Base-by-base conservation (phyloP, 1,284 basidiomycete genomes). In the Cutaneotrichosporon daszewskae region DNA sequence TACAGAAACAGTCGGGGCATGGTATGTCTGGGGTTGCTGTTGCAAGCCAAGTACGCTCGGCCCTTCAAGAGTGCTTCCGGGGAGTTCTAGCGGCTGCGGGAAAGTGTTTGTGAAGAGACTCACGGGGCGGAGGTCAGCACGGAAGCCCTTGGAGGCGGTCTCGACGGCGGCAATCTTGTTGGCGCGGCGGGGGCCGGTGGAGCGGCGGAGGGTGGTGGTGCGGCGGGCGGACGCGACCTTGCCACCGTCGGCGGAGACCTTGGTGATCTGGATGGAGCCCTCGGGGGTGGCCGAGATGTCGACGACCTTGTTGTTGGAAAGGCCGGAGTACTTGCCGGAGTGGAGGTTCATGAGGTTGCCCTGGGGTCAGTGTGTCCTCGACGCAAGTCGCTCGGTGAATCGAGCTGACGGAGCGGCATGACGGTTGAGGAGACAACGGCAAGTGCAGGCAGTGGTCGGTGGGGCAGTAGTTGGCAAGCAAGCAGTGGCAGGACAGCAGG, bases 271-370 rank as follows among this genome's bases (percentile, higher is more conserved):
- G 59, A 91, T 59, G 48, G 54, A 74, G 48, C 81, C 81, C 43
- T 77, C 72, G 47, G 76, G 71, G 36, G 77, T 75, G 50, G 82
- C 78, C 43, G 74, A 63, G 59, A 90, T 78, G 71, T 77, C 75
- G 69, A 90, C 77, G 42, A 79, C 79, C 82, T 87, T 89, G 58
- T 75, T 54, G 77, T 91, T 89, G 62, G 83, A 81, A 55, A 91
- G 76, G 53, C 87, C 87, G 50, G 88, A 91, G 77, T 80, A 90
- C 71, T 90, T 91, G 77, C 79, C 77, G 23, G 88, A 90, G 76
- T 90, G 85, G 58, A 87, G 62, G 76, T 87, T 90, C 49, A 77
- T 74, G 68, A 90, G 79, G 78, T 91, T 91, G 57, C 84, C 87
- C 85, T 88, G 59, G 23, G 11, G 47, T 43, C 14, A 43, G 46